phyloP scores from a whole-genome alignment of 2,329 filamentous ascomycete genomes.

The Albophoma yamanashiensis region DNA sequence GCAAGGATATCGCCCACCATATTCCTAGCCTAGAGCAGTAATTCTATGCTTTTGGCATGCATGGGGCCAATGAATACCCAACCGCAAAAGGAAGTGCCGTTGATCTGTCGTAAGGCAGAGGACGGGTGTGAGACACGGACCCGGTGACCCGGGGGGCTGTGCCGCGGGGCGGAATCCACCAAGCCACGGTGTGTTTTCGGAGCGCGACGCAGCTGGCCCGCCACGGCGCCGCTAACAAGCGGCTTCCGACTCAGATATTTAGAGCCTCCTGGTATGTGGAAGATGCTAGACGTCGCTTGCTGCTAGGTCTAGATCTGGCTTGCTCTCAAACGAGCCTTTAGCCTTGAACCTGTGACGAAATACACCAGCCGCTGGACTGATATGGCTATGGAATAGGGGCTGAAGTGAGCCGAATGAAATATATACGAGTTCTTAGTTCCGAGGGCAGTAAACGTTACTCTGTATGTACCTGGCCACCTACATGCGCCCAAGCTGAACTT shows the following conservation, averaged over 20 bases:
- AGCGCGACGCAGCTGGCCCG: background rate
- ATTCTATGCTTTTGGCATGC: background rate
- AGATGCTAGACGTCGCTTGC: too few relatives aligned
- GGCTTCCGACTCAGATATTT: background rate
- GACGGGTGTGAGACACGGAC: background rate
- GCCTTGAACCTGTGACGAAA: background rate
- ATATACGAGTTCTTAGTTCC: background rate
- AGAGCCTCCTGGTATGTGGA: background rate
- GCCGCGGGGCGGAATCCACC: background rate
- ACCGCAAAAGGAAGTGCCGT: background rate
- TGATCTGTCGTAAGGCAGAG: background rate
- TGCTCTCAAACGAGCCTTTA: too few relatives aligned
- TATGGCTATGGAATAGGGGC: background rate
- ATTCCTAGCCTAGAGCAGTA: background rate
- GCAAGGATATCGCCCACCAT: background rate
- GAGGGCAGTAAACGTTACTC: background rate
- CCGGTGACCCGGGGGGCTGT: background rate
- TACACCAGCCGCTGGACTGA: background rate
- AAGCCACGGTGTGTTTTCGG: background rate
- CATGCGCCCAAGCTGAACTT: background rate
- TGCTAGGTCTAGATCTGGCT: background rate
- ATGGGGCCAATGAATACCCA: background rate
- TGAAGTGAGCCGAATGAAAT: too few relatives aligned
- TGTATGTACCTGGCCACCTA: background rate
- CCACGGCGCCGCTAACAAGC: background rate